phyloP scores from a whole-genome alignment of 805 yeast genomes.

The Yamadazyma ubonensis region DNA sequence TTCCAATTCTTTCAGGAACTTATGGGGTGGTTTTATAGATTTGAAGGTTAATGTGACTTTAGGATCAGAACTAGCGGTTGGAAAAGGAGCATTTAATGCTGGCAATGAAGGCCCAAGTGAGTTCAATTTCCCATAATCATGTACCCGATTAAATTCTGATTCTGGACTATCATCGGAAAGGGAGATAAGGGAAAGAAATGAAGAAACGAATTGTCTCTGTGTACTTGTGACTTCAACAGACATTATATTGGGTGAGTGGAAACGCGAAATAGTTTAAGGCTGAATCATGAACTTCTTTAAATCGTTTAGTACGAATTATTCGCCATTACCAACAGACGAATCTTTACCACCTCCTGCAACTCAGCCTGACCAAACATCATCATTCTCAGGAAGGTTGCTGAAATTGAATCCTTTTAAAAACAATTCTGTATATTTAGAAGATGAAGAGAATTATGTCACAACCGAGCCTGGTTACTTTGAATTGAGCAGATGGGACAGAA shows the following conservation, averaged over 20 bases:
- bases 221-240: conserved; percentile 13
- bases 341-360: conserved; percentile 42
- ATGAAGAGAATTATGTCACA: conserved; percentile 43
- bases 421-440: conserved; percentile 39
- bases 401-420: conserved; percentile 40
- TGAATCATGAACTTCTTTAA: conserved; percentile 39
- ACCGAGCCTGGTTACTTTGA: conserved; percentile 44
- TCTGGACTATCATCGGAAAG: conserved; percentile 40
- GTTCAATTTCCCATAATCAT: conserved; percentile 27
- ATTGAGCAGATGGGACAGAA: conserved; percentile 46
- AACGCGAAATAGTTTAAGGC: background rate
- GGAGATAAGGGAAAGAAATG: conserved; percentile 48
- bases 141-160: conserved; percentile 31
- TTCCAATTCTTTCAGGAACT: conserved; percentile 42
- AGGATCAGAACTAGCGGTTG: conserved; percentile 14
- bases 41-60: conserved; percentile 44
- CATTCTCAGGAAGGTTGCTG: conserved; percentile 31
- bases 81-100: conserved; percentile 36
- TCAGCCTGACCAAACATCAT: conserved; percentile 15
- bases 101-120: conserved; percentile 52
- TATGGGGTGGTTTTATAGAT: conserved; percentile 69
- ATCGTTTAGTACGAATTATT: conserved; percentile 27
- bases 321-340: conserved; percentile 34
- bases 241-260: conserved; percentile 5
- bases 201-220: conserved; percentile 48